These are phyloP conservation scores for Aspergillus ochraceoroseus DNA, from an alignment of 2,329 filamentous ascomycete species.

Conservation along the genomic window DNA sequence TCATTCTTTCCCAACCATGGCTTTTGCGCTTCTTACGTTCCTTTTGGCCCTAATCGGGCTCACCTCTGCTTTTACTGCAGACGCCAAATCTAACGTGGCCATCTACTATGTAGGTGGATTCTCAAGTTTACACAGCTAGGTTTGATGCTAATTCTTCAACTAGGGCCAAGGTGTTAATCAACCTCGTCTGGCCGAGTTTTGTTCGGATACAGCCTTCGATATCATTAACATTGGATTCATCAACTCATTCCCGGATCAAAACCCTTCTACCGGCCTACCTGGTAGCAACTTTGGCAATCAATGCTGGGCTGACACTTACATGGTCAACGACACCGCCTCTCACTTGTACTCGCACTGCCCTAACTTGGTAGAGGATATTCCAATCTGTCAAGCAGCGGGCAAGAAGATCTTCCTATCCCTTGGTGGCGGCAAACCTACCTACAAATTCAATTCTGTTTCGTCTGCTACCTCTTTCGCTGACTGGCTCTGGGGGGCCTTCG, in stretches of 20 bases:
- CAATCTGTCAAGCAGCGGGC: conserved; percentile 38
- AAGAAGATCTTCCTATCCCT: conserved; percentile 48
- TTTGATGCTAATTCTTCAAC: conserved; percentile 12
- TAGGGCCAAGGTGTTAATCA: conserved; percentile 52
- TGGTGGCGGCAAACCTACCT: conserved; percentile 42
- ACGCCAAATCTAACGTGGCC: conserved; percentile 47
- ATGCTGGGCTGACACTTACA: conserved; percentile 44
- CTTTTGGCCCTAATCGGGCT: conserved; percentile 34
- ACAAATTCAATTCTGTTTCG: conserved; percentile 41
- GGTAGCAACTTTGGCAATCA: conserved; percentile 55
- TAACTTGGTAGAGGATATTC: conserved; percentile 43
- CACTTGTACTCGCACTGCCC: conserved; percentile 44
- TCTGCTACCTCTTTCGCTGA: conserved; percentile 47
- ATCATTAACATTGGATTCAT: conserved; percentile 56
- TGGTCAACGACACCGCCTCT: conserved; percentile 36
- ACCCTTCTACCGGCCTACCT: conserved; percentile 43
- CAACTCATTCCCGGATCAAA: conserved; percentile 49
- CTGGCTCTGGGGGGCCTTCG: conserved; percentile 50
- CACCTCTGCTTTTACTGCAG: conserved; percentile 38
- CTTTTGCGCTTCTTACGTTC: conserved; percentile 33
- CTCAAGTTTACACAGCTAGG: not conserved
- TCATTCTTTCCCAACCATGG: conserved; percentile 37
- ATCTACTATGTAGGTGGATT: conserved; percentile 48
- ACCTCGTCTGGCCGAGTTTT: conserved; percentile 48
- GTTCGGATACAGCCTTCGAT: conserved; percentile 49